phyloP scores from a whole-genome alignment of 148 eudicot species.

The Polygonum aviculare region DNA sequence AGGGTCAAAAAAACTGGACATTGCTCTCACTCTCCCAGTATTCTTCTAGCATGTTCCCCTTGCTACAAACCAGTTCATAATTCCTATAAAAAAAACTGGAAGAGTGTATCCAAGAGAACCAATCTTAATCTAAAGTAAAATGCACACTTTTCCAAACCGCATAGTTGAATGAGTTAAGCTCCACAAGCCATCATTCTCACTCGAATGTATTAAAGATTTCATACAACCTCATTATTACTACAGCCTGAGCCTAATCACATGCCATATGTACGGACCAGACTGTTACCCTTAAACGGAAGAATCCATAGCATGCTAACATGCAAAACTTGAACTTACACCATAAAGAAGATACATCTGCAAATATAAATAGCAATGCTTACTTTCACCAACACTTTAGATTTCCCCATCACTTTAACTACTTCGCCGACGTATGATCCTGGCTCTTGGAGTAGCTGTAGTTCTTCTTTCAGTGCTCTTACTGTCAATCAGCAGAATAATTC shows the following conservation, averaged over 20 bases:
- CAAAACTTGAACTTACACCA: neutral
- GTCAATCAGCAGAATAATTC: conserved; percentile 1
- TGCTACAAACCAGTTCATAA: neutral
- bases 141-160: neutral
- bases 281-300: neutral
- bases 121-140: too few relatives aligned
- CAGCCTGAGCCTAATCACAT: neutral
- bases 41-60: neutral
- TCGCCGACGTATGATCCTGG: conserved; percentile 64
- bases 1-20: neutral
- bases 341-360: neutral
- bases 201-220: neutral
- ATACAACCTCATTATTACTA: neutral
- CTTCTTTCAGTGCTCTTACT: conserved; percentile 43
- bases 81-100: neutral
- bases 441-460: conserved; percentile 44
- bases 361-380: conserved; percentile 9
- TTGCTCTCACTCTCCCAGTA: neutral
- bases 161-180: neutral
- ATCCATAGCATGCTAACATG: neutral
- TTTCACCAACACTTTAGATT: conserved; percentile 41
- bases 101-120: neutral
- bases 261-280: neutral
- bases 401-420: conserved; percentile 61
- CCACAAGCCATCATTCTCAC: neutral